phyloP scores from a whole-genome alignment of 768 basidiomycete species.

The Fomitopsis serialis region DNA sequence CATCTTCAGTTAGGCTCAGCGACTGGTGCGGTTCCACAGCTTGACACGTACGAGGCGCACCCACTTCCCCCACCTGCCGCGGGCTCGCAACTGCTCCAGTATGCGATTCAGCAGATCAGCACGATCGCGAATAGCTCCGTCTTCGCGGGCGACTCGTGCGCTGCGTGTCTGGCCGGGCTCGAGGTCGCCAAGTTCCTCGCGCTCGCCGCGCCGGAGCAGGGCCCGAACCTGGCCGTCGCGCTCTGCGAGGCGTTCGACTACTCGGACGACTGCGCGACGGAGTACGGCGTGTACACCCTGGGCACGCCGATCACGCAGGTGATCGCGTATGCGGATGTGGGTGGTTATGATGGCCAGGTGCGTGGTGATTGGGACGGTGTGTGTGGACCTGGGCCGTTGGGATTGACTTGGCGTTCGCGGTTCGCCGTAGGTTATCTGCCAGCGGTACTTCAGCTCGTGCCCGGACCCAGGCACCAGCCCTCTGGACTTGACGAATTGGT shows the following conservation, averaged over 20 bases:
- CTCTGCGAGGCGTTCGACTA: slow-evolving; percentile 60
- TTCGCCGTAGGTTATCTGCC: slow-evolving; percentile 45
- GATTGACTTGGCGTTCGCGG: not conserved
- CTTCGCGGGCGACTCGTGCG: slow-evolving; percentile 51
- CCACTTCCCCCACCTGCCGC: slow-evolving; percentile 56
- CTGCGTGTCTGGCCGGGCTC: slow-evolving; percentile 53
- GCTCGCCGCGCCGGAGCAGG: slow-evolving; percentile 55
- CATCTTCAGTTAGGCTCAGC: not conserved
- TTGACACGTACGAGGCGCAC: slow-evolving; percentile 59
- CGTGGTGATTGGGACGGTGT: not conserved
- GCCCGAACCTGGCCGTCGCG: slow-evolving; percentile 48
- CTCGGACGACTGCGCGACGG: slow-evolving; percentile 38
- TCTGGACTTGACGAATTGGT: slow-evolving; percentile 64
- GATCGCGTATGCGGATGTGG: slow-evolving; percentile 62
- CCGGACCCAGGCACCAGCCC: slow-evolving; percentile 51
- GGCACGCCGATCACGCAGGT: slow-evolving; percentile 70
- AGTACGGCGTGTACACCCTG: slow-evolving; percentile 40
- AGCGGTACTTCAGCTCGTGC: slow-evolving; percentile 54
- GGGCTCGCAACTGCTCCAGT: slow-evolving; percentile 38
- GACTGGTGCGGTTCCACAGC: slow-evolving; percentile 20
- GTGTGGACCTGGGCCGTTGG: not conserved
- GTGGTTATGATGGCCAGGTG: slow-evolving; percentile 72
- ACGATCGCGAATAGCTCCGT: slow-evolving; percentile 49
- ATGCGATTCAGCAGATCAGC: slow-evolving; percentile 51
- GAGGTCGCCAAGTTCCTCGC: slow-evolving; percentile 64